A percentile compares a stretch with the other conserved stretches of the same genome.
phyloP scores from a whole-genome alignment of 2,329 filamentous ascomycete species.

The Ascochyta rabiei region DNA sequence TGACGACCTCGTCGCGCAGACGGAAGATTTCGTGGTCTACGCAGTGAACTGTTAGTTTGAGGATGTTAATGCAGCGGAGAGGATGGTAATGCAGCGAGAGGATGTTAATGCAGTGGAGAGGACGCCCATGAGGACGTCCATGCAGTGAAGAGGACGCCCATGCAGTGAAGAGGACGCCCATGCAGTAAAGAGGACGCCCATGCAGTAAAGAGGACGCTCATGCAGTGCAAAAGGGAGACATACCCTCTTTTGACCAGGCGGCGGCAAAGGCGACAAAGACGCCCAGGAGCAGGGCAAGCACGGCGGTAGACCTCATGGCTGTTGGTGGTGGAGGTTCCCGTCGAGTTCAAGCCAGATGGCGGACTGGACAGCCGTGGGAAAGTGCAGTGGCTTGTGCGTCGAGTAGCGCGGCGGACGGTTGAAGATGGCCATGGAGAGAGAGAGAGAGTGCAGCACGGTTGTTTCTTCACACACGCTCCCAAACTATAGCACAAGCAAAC shows the following conservation, averaged over 20 bases:
- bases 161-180: no score
- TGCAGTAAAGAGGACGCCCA: no score
- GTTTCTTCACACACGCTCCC: no score
- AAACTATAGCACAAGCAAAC: neutral
- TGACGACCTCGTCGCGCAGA: conserved; percentile 82
- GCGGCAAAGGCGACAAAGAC: conserved; percentile 71
- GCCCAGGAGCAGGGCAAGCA: conserved; percentile 72
- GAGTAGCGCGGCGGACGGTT: conserved; percentile 29
- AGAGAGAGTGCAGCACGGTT: no score
- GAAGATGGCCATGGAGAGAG: neutral
- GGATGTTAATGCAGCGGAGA: no score
- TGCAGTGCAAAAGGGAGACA: conserved; percentile 41
- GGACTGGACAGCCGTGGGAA: conserved; percentile 33
- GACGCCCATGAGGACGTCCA: no score
- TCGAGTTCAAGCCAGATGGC: conserved; percentile 24
- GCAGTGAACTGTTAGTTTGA: conserved; percentile 25
- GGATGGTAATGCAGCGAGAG: no score
- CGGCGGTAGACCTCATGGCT: conserved; percentile 72
- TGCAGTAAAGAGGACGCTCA: no score
- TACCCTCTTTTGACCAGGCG: conserved; percentile 88
- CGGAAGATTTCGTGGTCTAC: conserved; percentile 97
- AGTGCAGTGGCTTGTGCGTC: conserved; percentile 39
- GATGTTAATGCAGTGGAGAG: no score
- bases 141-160: no score
- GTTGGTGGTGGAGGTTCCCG: conserved; percentile 17